Conservation (phyloP, 2,329 filamentous ascomycete species). For the Didymella keratinophila region DNA sequence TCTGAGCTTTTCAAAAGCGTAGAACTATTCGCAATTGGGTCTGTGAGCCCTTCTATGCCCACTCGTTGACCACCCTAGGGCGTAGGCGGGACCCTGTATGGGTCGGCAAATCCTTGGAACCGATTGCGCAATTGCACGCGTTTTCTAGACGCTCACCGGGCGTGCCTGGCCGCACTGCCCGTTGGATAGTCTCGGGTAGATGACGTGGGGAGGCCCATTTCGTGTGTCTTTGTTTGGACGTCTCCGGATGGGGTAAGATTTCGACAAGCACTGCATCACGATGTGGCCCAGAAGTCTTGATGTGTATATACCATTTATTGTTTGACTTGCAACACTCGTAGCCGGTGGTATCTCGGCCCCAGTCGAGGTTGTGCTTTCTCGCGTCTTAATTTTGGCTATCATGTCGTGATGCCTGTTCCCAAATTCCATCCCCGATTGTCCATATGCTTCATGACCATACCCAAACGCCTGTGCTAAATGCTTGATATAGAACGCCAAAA, state of each 20-base stretch:
- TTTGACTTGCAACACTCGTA: conserved; percentile 13
- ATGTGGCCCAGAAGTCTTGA: conserved; percentile 1
- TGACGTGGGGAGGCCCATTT: conserved; percentile 13
- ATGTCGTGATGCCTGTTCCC: conserved; percentile 9
- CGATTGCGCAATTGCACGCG: conserved; percentile 52
- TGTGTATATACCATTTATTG: conserved; percentile 4
- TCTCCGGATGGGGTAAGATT: conserved; percentile 18
- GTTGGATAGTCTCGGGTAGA: conserved; percentile 3
- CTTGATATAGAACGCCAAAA: conserved; percentile 40
- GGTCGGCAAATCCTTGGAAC: conserved; percentile 44
- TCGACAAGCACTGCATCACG: conserved; percentile 8
- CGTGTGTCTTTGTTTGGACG: conserved; percentile 4
- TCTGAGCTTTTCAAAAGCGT: conserved; percentile 7
- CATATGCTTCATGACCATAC: conserved; percentile 25
- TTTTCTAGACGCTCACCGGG: conserved; percentile 28
- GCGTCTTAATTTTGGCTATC: conserved; percentile 1
- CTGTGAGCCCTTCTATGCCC: conserved; percentile 14
- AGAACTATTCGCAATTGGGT: conserved; percentile 16
- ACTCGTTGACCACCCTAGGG: conserved; percentile 30
- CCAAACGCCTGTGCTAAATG: conserved; percentile 53
- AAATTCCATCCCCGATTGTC: conserved; percentile 7
- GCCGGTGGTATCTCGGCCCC: conserved; percentile 37
- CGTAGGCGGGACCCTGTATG: conserved; percentile 33
- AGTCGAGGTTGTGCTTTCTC: conserved; percentile 20
- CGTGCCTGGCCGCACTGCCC: conserved; percentile 3